These are phyloP conservation scores for Penicillium sp. DNA, from an alignment of 2,329 filamentous ascomycete genomes.

Conservation along the genomic window DNA sequence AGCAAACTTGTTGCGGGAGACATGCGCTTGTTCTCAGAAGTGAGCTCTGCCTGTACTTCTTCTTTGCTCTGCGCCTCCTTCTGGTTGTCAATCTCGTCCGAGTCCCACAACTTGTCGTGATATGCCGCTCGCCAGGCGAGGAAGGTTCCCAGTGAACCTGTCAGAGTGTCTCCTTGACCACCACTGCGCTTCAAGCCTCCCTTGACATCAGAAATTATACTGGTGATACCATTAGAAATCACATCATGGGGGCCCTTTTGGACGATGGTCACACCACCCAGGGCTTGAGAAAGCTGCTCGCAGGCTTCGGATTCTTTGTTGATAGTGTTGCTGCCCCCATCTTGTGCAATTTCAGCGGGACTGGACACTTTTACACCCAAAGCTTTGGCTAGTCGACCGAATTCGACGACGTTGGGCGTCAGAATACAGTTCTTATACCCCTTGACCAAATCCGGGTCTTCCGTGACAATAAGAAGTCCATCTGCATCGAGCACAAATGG, in stretches of 20 bases:
- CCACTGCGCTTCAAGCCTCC: constrained; percentile 89
- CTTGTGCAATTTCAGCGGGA: constrained; percentile 39
- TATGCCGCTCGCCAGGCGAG: constrained; percentile 88
- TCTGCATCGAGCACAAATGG: constrained; percentile 92
- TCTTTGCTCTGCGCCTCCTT: constrained; percentile 39
- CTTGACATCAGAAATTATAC: constrained; percentile 72
- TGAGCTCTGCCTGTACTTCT: constrained; percentile 42
- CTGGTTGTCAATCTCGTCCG: constrained; percentile 33
- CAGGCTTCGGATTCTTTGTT: constrained; percentile 60
- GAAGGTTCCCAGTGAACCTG: constrained; percentile 84
- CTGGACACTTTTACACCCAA: constrained; percentile 64
- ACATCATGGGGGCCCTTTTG: constrained; percentile 85
- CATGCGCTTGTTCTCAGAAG: constrained; percentile 57
- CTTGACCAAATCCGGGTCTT: constrained; percentile 71
- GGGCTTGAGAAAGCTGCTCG: constrained; percentile 68
- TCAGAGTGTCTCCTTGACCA: constrained; percentile 93
- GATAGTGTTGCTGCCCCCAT: constrained; percentile 41
- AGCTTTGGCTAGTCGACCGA: constrained; percentile 75
- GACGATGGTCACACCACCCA: constrained; percentile 86
- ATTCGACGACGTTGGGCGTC: constrained; percentile 95
- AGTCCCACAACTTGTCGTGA: constrained; percentile 75
- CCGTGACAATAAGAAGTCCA: constrained; percentile 76
- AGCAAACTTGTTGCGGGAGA: constrained; percentile 62
- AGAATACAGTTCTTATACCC: constrained; percentile 84
- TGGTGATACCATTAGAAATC: constrained; percentile 76